Conservation (phyloP, 1,139 yeast genomes). For the Yamadazyma sp. region DNA sequence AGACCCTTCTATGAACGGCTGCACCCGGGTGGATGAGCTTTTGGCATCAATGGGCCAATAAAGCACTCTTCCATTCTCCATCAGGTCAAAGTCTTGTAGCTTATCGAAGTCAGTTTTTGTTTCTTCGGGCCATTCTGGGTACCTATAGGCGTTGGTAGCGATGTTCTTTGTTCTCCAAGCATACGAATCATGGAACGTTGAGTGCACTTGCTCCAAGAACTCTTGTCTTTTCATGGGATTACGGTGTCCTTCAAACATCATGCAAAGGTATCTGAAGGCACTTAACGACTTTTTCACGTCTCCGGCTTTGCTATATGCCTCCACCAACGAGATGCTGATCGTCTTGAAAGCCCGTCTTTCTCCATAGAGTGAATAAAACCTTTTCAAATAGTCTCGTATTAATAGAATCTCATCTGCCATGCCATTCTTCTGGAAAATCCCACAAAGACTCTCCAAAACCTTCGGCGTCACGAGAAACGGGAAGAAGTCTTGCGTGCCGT, state of each 20-base stretch:
- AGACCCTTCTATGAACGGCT: constrained; percentile 26
- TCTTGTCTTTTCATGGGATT: constrained; percentile 6
- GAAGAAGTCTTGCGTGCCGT: constrained; percentile 12
- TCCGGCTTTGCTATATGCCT: constrained; percentile 27
- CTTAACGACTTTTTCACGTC: constrained; percentile 25
- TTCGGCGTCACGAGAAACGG: constrained; percentile 36
- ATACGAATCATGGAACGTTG: constrained; percentile 12
- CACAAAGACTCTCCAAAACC: constrained; percentile 25
- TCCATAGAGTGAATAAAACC: constrained; percentile 39
- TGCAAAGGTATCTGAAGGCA: constrained; percentile 24
- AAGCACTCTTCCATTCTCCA: constrained; percentile 12
- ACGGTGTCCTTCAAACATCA: constrained; percentile 16
- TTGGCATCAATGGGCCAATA: constrained; percentile 27
- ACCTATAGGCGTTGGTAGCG: constrained; percentile 13
- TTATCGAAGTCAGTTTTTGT: constrained; percentile 18
- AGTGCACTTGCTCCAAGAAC: constrained; percentile 8
- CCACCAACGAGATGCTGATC: constrained; percentile 30
- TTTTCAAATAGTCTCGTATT: constrained; percentile 32
- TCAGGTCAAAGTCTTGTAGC: constrained; percentile 21
- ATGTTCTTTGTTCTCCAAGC: constrained; percentile 29
- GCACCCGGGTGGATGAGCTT: constrained; percentile 19
- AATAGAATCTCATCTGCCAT: constrained; percentile 32
- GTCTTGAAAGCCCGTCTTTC: constrained; percentile 28
- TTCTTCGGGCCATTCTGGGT: constrained; percentile 13
- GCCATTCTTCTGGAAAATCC: constrained; percentile 28